These are phyloP conservation scores for Mucor velutinosus DNA, from an alignment of 371 early-diverging fungal genomes.

Conservation along the genomic window DNA sequence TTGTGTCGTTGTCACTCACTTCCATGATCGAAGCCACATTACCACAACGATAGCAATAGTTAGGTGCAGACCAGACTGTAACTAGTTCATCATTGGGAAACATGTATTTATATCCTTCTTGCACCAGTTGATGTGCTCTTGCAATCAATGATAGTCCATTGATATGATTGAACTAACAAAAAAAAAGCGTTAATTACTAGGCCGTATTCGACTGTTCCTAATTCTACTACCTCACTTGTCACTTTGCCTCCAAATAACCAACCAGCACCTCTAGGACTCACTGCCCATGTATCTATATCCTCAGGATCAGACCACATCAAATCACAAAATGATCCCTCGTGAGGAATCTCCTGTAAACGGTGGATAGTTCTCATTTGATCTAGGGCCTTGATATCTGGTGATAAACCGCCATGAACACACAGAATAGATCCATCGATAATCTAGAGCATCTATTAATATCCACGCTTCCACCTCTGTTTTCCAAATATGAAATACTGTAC, in stretches of 20 bases:
- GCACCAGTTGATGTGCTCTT: slow-evolving; percentile 98
- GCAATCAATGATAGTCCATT: slow-evolving; percentile 97
- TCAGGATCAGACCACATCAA: slow-evolving; percentile 96
- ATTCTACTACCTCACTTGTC: slow-evolving; percentile 77
- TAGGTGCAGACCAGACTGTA: slow-evolving; percentile 99
- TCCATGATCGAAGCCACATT: slow-evolving; percentile 98
- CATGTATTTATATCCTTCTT: slow-evolving; percentile 98
- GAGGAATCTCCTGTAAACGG: slow-evolving; percentile 98
- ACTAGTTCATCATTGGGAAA: slow-evolving; percentile 96
- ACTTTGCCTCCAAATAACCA: slow-evolving; percentile 98
- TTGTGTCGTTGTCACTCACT: slow-evolving; percentile 81
- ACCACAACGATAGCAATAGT: slow-evolving; percentile 99
- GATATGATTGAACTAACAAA: slow-evolving; percentile 91
- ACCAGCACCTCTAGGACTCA: slow-evolving; percentile 98
- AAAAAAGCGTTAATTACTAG: no score
- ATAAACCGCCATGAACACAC: slow-evolving; percentile 99
- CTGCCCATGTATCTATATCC: slow-evolving; percentile 98
- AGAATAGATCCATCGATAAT: slow-evolving; percentile 74
- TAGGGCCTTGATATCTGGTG: slow-evolving; percentile 94
- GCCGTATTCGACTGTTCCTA: neutral
- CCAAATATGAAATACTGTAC: slow-evolving; percentile 58
- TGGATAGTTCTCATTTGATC: slow-evolving; percentile 98
- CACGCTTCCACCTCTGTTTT: neutral
- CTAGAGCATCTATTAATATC: slow-evolving; percentile 14
- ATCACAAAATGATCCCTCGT: slow-evolving; percentile 98